Percentiles rank a stretch among this genome's conserved stretches.
These are phyloP conservation scores for Botrytis squamosa DNA, from an alignment of 2,329 filamentous ascomycete species.

Conservation along the genomic window DNA sequence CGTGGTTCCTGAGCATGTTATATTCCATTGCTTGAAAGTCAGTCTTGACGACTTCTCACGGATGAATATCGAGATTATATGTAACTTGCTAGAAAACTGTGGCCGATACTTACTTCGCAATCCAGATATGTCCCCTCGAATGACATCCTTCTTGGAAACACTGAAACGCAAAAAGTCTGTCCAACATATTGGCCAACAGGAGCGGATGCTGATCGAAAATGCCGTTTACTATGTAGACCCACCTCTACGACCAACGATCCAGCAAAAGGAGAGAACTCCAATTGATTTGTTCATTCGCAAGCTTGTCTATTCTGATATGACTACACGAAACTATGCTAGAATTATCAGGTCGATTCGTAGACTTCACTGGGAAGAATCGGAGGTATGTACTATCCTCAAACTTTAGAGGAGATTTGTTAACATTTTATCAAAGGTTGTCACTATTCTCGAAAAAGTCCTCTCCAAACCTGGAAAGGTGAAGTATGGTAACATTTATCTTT, in stretches of 20 bases:
- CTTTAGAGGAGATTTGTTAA: not conserved
- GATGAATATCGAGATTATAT: slow-evolving; percentile 99
- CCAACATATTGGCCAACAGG: slow-evolving; percentile 91
- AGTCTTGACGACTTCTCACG: slow-evolving; percentile 95
- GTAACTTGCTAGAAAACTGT: slow-evolving; percentile 93
- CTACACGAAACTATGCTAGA: slow-evolving; percentile 89
- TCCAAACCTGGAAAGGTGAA: slow-evolving; percentile 96
- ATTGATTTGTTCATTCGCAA: slow-evolving; percentile 92
- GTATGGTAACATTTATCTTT: slow-evolving; percentile 91
- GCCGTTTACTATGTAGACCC: slow-evolving; percentile 98
- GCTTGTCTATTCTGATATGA: slow-evolving; percentile 89
- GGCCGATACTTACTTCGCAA: slow-evolving; percentile 91
- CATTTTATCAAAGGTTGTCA: slow-evolving; percentile 34
- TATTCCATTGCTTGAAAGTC: slow-evolving; percentile 98
- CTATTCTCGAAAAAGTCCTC: slow-evolving; percentile 73
- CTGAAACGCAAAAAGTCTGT: slow-evolving; percentile 93
- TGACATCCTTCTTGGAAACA: slow-evolving; percentile 92
- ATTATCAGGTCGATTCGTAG: slow-evolving; percentile 92
- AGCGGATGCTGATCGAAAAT: slow-evolving; percentile 98
- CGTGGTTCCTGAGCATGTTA: slow-evolving; percentile 95
- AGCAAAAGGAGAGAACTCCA: slow-evolving; percentile 93
- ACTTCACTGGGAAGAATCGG: slow-evolving; percentile 93
- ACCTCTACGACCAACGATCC: slow-evolving; percentile 86
- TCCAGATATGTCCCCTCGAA: slow-evolving; percentile 86
- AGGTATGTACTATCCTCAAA: slow-evolving; percentile 50